phyloP scores from a whole-genome alignment of 371 early-diverging fungal species.

The Actinomortierella wolfii region DNA sequence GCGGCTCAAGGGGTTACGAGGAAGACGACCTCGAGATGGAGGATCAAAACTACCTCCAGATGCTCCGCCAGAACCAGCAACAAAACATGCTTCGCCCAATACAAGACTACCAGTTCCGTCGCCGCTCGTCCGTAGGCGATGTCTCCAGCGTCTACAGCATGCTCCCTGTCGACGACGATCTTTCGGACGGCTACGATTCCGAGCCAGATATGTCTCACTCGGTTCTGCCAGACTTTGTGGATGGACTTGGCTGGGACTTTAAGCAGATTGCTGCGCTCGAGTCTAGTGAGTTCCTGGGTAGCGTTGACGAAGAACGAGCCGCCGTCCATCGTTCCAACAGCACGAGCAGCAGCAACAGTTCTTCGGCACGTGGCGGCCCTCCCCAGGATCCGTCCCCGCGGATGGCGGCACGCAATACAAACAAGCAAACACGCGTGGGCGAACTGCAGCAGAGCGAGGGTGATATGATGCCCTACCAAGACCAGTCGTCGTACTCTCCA shows the following conservation, averaged over 20 bases:
- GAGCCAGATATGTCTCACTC: conserved; percentile 35
- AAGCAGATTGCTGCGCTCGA: background rate
- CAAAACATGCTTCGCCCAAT: conserved; percentile 18
- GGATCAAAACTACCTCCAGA: conserved; percentile 19
- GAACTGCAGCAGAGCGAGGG: conserved; percentile 13
- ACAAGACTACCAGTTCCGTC: conserved; percentile 5
- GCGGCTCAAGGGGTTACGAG: conserved; percentile 10
- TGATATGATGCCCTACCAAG: conserved; percentile 3
- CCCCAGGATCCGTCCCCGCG: conserved; percentile 14
- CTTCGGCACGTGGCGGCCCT: conserved; percentile 16
- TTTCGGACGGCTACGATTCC: conserved; percentile 35
- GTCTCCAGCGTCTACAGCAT: conserved; percentile 30
- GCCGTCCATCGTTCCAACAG: conserved; percentile 35
- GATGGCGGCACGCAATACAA: conserved; percentile 22
- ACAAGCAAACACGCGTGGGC: conserved; percentile 22
- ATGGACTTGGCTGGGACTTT: conserved; percentile 43
- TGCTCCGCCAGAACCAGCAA: conserved; percentile 21
- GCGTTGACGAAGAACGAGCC: too few species aligned
- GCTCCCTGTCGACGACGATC: conserved; percentile 5
- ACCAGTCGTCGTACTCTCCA: background rate
- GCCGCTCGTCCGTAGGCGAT: conserved; percentile 33
- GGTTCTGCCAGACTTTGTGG: conserved; percentile 30
- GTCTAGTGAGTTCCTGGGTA: too few species aligned
- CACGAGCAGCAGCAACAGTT: conserved; percentile 32
- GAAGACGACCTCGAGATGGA: conserved; percentile 27